Evolutionary conservation across 805 yeast genomes (phyloP), one percentile per base, ranked within the genome.

Genomic region (Yamadazyma endophytica): DNA sequence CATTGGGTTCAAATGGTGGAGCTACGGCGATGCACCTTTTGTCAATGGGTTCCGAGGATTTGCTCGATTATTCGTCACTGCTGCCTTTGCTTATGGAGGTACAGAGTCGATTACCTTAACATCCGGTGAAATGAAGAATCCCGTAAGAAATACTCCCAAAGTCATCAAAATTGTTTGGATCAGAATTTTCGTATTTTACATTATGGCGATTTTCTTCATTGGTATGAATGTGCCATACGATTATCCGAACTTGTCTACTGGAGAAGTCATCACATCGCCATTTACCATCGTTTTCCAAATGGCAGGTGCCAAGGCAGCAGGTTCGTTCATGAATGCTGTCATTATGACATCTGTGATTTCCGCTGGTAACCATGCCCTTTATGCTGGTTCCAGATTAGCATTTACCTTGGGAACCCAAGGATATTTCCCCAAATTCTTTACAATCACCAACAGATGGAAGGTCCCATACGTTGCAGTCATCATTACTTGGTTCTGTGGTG

Each of bases 261-360:
- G 52, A 13, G 31, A 45, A 2, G 47, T 57, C 19, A 42, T 53
- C 9, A 58, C 64, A 17, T 62, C 68, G 4, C 70, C 70, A 9
- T 64, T 64, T 41, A 66, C 68, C 17, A 56, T 64, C 41, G 65
- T 64, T 13, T 64, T 64, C 43, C 62, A 58, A 40, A 52, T 59
- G 52, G 67, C 56, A 7, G 70, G 70, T 16, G 64, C 68, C 17
- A 52, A 54, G 31, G 70, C 57, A 19, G 63, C 53, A 32, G 69
- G 67, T 13, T 51, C 63, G 15, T 64, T 62, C 40, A 62, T 64
- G 64, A 75, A 75, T 51, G 79, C 76, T 2, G 73, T 75, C 18
- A 73, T 75, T 38, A 46, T 75, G 53, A 69, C 76, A 5, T 68
- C 79, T 12, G 71, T 74, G 19, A 54, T 75, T 33, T 70, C 78